These are phyloP conservation scores for Cladosporium sp. DNA, from an alignment of 2,329 filamentous ascomycete species.

Conservation along the genomic window DNA sequence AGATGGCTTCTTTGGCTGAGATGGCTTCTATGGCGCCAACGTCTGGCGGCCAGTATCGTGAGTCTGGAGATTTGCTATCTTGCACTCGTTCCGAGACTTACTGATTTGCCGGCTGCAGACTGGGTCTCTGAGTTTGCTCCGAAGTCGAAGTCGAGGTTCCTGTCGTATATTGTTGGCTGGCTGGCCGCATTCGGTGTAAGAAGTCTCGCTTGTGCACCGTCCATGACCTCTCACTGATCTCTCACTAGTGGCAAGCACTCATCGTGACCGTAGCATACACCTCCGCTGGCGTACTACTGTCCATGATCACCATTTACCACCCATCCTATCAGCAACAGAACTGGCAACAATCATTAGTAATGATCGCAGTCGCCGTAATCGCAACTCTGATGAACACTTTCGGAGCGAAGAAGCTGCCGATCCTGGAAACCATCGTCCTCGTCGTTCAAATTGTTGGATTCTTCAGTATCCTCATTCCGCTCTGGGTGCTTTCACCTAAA, in stretches of 20 bases:
- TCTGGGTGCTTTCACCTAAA: constrained; percentile 32
- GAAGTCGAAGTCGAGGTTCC: constrained; percentile 27
- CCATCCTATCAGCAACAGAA: constrained; percentile 27
- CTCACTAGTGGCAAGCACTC: neutral
- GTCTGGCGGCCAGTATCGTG: constrained; percentile 31
- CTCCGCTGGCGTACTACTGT: neutral
- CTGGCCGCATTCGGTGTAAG: constrained; percentile 35
- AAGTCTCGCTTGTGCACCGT: constrained; percentile 35
- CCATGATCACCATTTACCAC: constrained; percentile 8
- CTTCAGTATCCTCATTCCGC: constrained; percentile 31
- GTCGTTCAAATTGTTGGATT: constrained; percentile 33
- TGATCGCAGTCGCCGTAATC: constrained; percentile 40
- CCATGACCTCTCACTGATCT: constrained; percentile 23
- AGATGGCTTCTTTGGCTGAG: constrained; percentile 34
- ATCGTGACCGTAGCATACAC: constrained; percentile 2
- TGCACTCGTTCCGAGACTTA: too few species aligned
- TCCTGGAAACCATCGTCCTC: constrained; percentile 40
- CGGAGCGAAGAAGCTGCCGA: constrained; percentile 36
- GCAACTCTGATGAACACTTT: constrained; percentile 32
- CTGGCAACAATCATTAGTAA: constrained; percentile 34
- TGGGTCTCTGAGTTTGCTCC: constrained; percentile 37
- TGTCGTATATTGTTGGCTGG: constrained; percentile 33
- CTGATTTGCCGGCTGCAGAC: constrained; percentile 12
- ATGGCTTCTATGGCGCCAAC: constrained; percentile 37
- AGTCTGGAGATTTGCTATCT: neutral